These are phyloP conservation scores for Sonneratia alba DNA, from an alignment of 345 rosid species.

Conservation along the genomic window DNA sequence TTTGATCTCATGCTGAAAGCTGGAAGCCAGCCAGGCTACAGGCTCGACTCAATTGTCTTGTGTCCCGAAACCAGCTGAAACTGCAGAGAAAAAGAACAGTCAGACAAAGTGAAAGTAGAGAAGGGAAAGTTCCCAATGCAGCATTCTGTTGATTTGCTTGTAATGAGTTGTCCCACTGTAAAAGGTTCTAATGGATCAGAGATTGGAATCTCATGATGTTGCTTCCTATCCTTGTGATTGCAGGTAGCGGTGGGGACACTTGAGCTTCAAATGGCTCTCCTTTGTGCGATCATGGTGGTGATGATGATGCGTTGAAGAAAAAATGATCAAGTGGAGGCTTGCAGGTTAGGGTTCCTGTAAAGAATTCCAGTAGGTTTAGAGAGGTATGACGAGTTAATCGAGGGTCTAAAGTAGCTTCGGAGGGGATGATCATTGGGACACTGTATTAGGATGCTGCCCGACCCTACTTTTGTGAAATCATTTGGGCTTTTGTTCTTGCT, in stretches of 20 bases:
- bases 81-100: no score
- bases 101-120: no score
- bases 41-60: no score
- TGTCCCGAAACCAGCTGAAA: no score
- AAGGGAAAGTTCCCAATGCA: neutral
- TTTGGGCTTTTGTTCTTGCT: no score
- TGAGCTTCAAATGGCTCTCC: slow-evolving; percentile 20
- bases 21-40: no score
- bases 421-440: no score
- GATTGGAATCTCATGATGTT: slow-evolving; percentile 1
- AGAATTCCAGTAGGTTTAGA: slow-evolving; percentile 2
- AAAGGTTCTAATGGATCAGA: neutral
- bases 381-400: no score
- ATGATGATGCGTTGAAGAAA: slow-evolving; percentile 11
- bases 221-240: slow-evolving; percentile 4
- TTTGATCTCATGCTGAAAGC: no score
- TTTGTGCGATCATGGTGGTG: slow-evolving; percentile 15
- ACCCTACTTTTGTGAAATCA: no score
- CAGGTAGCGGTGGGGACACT: slow-evolving; percentile 36
- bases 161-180: neutral
- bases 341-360: slow-evolving; percentile 6
- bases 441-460: no score
- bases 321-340: neutral
- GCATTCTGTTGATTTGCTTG: neutral
- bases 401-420: no score